phyloP scores from a whole-genome alignment of 129 eudicot species.

The Heracleum sosnowskyi region DNA sequence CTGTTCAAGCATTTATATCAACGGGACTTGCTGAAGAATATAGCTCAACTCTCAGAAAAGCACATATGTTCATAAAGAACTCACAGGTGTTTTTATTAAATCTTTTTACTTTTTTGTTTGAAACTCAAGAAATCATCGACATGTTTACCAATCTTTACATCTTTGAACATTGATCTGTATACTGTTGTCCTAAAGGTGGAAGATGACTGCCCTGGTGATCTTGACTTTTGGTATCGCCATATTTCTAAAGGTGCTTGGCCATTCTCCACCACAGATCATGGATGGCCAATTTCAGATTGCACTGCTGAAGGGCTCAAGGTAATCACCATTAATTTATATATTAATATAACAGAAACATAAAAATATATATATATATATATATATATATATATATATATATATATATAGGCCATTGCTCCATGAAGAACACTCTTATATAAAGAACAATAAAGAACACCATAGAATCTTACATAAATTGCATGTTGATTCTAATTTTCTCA shows the following conservation, averaged over 20 bases:
- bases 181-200: constrained; percentile 40
- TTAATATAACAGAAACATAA: neutral
- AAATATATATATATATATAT: neutral
- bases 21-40: constrained; percentile 68
- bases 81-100: constrained; percentile 71
- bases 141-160: neutral
- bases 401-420: too few relatives aligned
- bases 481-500: too few relatives aligned
- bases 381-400: too few relatives aligned
- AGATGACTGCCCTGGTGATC: constrained; percentile 79
- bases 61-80: constrained; percentile 57
- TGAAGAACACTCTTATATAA: too few relatives aligned
- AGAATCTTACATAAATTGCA: too few relatives aligned
- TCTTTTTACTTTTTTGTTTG: neutral
- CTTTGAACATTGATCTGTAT: neutral
- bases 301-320: constrained; percentile 94
- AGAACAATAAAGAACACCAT: too few relatives aligned
- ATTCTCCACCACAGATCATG: constrained; percentile 92
- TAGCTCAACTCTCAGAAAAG: constrained; percentile 59
- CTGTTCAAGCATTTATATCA: constrained; percentile 77
- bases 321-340: constrained; percentile 8
- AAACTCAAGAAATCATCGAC: neutral
- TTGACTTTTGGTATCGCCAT: constrained; percentile 80
- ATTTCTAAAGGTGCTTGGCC: constrained; percentile 99
- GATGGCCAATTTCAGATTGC: constrained; percentile 99